A percentile compares a stretch with the other conserved stretches of the same genome.
Conservation (phyloP, 305 asterid species). For the Andrographis paniculata region DNA sequence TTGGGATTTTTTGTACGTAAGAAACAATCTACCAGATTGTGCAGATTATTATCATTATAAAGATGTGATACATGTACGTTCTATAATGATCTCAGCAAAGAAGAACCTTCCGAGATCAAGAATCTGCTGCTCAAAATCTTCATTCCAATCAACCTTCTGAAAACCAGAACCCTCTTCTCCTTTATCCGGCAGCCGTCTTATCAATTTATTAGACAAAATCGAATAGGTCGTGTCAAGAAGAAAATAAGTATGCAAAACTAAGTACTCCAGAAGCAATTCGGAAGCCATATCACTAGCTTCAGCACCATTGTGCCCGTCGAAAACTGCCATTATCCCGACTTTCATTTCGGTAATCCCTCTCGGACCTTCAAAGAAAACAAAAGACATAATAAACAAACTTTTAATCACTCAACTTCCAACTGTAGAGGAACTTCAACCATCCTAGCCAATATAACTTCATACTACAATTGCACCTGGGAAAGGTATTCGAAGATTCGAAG, state of each 20-base stretch:
- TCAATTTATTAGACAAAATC: conserved; percentile 41
- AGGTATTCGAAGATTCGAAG: conserved; percentile 67
- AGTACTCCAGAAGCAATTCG: conserved; percentile 64
- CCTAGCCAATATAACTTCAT: not conserved
- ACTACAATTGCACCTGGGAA: conserved; percentile 52
- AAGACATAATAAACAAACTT: not conserved
- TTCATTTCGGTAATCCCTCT: conserved; percentile 59
- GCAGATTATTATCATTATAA: not conserved
- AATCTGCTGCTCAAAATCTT: conserved; percentile 31
- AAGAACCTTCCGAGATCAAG: conserved; percentile 68
- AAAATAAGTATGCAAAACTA: conserved; percentile 78
- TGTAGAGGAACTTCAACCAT: not conserved
- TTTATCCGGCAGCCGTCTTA: conserved; percentile 45
- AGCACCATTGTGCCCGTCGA: conserved; percentile 95
- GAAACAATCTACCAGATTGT: not conserved
- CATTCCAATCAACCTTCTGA: conserved; percentile 41
- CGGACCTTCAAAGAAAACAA: conserved; percentile 37
- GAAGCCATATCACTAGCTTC: conserved; percentile 98
- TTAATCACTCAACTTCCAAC: not conserved
- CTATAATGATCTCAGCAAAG: conserved; percentile 6
- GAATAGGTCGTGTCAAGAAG: conserved; percentile 81
- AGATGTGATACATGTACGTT: too few relatives aligned
- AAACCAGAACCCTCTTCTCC: conserved; percentile 33
- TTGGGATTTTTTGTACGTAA: not conserved
- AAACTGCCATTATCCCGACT: conserved; percentile 82